These are phyloP conservation scores for Naganishia antarctica DNA, from an alignment of 768 basidiomycete species.

Conservation along the genomic window DNA sequence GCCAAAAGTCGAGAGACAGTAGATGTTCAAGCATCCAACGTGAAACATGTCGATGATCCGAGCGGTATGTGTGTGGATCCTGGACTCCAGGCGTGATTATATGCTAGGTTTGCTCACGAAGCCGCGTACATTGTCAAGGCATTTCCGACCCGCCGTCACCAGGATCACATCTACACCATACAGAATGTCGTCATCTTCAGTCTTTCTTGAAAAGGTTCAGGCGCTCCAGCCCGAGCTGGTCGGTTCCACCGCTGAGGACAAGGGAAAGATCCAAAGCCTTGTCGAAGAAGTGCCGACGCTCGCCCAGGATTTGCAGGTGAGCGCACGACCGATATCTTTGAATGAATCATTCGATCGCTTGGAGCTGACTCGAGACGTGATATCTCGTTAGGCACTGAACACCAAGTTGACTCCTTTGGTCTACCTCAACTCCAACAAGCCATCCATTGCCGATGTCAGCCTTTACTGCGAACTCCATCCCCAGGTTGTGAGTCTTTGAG, in stretches of 20 bases:
- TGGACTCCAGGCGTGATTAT: not conserved
- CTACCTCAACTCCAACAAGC: constrained; percentile 74
- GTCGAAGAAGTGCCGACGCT: constrained; percentile 34
- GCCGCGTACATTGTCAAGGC: constrained; percentile 6
- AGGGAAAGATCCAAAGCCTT: constrained; percentile 37
- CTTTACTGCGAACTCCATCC: constrained; percentile 86
- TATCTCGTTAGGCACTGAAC: constrained; percentile 66
- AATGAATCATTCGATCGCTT: no score
- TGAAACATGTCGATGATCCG: not conserved
- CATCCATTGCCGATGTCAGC: constrained; percentile 85
- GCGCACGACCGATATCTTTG: constrained; percentile 15
- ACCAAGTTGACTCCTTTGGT: constrained; percentile 68
- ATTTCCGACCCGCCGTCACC: not conserved
- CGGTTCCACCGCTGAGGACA: constrained; percentile 42
- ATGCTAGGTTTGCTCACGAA: constrained; percentile 12
- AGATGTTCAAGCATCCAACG: not conserved
- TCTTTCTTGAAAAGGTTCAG: constrained; percentile 42
- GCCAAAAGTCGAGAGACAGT: constrained; percentile 5
- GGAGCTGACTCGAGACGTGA: not conserved
- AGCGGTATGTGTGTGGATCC: not conserved
- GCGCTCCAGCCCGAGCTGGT: constrained; percentile 38
- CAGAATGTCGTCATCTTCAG: constrained; percentile 25
- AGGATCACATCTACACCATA: constrained; percentile 29
- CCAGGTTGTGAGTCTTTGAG: constrained; percentile 59
- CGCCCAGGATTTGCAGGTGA: constrained; percentile 40